phyloP scores from a whole-genome alignment of 2,329 filamentous ascomycete genomes.

The Fusarium coffeatum region DNA sequence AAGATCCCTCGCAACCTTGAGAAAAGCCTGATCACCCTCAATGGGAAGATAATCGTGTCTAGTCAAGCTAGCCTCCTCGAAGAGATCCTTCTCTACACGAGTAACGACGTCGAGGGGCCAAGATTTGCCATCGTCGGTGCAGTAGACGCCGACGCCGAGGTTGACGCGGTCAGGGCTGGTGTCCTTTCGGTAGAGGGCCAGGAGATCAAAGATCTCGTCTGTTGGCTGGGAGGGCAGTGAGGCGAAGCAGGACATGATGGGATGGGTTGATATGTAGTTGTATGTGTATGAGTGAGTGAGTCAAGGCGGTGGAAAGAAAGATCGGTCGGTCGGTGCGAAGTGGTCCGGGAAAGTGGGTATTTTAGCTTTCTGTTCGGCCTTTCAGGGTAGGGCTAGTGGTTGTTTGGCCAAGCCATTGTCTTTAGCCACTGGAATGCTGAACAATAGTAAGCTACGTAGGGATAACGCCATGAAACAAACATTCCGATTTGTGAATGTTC shows the following conservation, averaged over 20 bases:
- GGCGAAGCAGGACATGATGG: slow-evolving; percentile 24
- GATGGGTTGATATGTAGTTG: background rate
- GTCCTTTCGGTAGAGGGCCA: slow-evolving; percentile 27
- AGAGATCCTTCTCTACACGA: slow-evolving; percentile 35
- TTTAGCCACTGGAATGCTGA: slow-evolving; percentile 4
- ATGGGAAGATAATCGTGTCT: slow-evolving; percentile 43
- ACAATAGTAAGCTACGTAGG: background rate
- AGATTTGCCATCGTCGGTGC: slow-evolving; percentile 42
- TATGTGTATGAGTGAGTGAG: background rate
- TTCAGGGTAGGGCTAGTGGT: slow-evolving; percentile 26
- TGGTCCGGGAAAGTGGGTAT: slow-evolving; percentile 27
- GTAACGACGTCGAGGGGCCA: slow-evolving; percentile 38
- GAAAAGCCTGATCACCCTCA: slow-evolving; percentile 35
- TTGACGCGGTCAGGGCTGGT: slow-evolving; percentile 38
- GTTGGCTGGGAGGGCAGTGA: slow-evolving; percentile 20
- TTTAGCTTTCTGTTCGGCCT: slow-evolving; percentile 2
- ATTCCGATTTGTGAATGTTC: background rate
- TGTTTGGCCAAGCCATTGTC: background rate
- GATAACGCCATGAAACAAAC: background rate
- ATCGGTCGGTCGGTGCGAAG: slow-evolving; percentile 13
- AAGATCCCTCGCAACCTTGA: slow-evolving; percentile 35
- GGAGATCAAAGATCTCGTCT: slow-evolving; percentile 33
- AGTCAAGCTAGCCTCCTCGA: slow-evolving; percentile 21
- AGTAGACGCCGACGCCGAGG: slow-evolving; percentile 41
- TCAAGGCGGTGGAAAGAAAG: slow-evolving; percentile 16